A percentile compares a stretch with the other conserved stretches of the same genome.
phyloP scores from a whole-genome alignment of 2,329 filamentous ascomycete species.

The Keithomyces neogunnii region DNA sequence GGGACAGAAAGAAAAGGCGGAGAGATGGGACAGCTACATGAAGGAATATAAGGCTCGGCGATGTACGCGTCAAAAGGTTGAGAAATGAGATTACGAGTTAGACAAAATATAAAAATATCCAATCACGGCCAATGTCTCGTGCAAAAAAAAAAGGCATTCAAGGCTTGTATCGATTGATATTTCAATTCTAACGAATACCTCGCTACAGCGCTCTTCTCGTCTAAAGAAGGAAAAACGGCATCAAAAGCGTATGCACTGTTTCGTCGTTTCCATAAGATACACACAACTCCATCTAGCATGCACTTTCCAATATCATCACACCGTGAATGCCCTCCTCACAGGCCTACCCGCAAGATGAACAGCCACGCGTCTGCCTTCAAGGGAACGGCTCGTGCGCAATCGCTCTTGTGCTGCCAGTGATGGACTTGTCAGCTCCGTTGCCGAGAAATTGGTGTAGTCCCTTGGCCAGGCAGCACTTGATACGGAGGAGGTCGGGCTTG shows the following conservation, averaged over 20 bases:
- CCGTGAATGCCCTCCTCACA: too few relatives aligned
- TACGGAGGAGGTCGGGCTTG: background rate
- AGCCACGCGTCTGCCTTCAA: background rate
- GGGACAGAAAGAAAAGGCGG: background rate
- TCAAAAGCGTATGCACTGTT: background rate
- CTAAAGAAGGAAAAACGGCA: background rate
- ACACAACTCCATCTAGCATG: too few relatives aligned
- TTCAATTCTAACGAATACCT: background rate
- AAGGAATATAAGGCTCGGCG: background rate
- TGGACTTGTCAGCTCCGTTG: background rate
- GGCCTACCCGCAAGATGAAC: too few relatives aligned
- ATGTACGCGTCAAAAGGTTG: background rate
- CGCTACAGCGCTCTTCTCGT: background rate
- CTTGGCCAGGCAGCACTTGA: background rate
- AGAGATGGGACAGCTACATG: background rate
- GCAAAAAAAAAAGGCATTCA: background rate
- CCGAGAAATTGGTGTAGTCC: background rate
- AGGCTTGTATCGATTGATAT: background rate
- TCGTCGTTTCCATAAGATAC: background rate
- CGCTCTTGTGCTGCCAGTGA: background rate
- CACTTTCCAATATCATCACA: too few relatives aligned
- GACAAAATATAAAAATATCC: conserved; percentile 15
- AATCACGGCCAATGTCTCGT: too few relatives aligned
- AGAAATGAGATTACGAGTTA: conserved; percentile 16
- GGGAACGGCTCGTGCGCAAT: background rate